Base-by-base conservation (phyloP, 306 rosid species). In the Vicia faba region DNA sequence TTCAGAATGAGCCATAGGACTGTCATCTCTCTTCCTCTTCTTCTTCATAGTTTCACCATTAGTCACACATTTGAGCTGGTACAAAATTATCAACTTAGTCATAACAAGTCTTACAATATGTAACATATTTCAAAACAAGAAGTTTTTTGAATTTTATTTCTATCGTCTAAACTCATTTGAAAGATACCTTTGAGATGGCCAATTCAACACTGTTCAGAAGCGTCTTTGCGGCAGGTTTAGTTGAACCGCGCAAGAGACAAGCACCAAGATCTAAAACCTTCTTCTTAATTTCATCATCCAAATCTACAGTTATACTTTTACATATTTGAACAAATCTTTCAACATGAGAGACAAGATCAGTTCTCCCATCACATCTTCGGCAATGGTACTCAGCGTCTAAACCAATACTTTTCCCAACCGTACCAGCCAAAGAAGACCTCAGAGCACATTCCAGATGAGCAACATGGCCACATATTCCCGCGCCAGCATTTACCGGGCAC, bases 401-500 rank as follows among this genome's bases (percentile, higher is more conserved):
- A 26, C 86, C 90, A 57, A 93, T 83, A 51, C 61, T 78, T 73
- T 84, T 84, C 62, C 88, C 92, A 29, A 93, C 82, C 1, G 87
- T 85, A 72, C 97, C 97, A 54, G 96, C 99, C 84, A 82, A 41
- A 66, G 59, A 77, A 44, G 80, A 56, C 50, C 87, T 78, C 49
- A 93, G 79, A 31, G 92, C 97, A 20, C 99, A 93, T 44, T 84
- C 87, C 75, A 90, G 18, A 71, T 90, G 99, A 5, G 92, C 83
- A 79, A 85, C 75, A 78, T 93, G 97, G 46, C 86, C 96, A 70
- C 99, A 90, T 12, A 85, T 81, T 66, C 54, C 57, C 8, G 66
- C 83, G 18, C 66, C 89, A 38, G 10, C 66, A 33, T 69, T 55
- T 15, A 75, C 83, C 28, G 44, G 75, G 64, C 99, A 93, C 69